Base-by-base conservation (phyloP, 2,329 filamentous ascomycete species). In the Stenocarpella maydis region DNA sequence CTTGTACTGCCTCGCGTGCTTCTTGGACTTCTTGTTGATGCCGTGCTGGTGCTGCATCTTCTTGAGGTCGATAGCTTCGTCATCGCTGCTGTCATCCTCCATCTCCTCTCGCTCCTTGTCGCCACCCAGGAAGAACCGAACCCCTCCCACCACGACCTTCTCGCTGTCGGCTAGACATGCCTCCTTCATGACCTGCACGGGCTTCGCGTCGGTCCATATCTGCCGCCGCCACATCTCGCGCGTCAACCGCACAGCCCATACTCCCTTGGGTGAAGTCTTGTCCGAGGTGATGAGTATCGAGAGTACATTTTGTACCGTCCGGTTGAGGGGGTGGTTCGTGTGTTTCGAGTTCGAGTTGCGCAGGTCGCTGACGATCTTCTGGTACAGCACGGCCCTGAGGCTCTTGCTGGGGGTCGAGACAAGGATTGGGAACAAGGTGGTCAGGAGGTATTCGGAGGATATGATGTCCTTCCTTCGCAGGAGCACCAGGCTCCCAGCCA, bases 161-260 rank as follows among this genome's bases (percentile, higher is more conserved):
- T 97, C 93, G 74, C 98, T 97, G 64, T 97, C 92, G 4, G 93
- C 90, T 68, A 99, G 82, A 67, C 91, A 90, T 0, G 95, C 94
- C 81, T 97, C 92, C 81, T 97, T 97, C 95, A 99, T 98, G 73
- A 98, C 93, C 76, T 97, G 94, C n/a, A 98, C 96, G 0, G 95
- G 91, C 79, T 95, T 96, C 2, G 94, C 89, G 76, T 99, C 96
- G 12, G 92, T 94, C 96, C 96, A 99, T 72, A 98, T 91, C 75
- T 98, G 95, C 55, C 95, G 88, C 81, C 95, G 97, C 96, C 96
- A 99, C 77, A 99, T 84, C 82, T 99, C 96, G 72, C 95, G 88
- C 4, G 95, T 97, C 73, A 99, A 88, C 80, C 98, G 98, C 71
- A 98, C 94, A 4, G 96, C 94, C 96, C 96, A 99, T 61, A 99